Base-by-base conservation (phyloP, 1,284 basidiomycete species). In the Polyporus tsugae region DNA sequence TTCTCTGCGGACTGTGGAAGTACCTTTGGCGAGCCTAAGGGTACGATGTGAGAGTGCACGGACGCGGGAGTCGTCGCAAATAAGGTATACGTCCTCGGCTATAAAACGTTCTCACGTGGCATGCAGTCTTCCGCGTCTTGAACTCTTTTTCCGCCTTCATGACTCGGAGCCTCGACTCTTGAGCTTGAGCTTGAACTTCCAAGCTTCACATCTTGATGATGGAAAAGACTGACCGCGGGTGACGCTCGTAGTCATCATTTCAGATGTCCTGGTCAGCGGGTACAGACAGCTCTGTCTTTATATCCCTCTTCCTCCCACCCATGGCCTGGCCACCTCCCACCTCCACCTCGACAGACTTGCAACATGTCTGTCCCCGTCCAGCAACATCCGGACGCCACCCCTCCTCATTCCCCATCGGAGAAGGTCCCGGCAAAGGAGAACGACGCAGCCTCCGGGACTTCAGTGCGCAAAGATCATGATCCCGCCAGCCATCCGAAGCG, bases 181-280 rank as follows among this genome's bases (percentile, higher is more conserved):
- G n/a, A n/a, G n/a, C n/a, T n/a, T n/a, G n/a, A n/a, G n/a, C n/a
- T n/a, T n/a, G n/a, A n/a, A n/a, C n/a, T n/a, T n/a, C n/a, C n/a
- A n/a, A n/a, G n/a, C n/a, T n/a, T n/a, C n/a, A n/a, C n/a, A n/a
- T 22, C 22, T 42, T 42, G 15, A 49, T 25, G 22, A 25, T 11
- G 46, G 7, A 49, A 49, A 49, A 49, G 46, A 25, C 41, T 22
- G 44, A 10, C 4, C 10, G n/a, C n/a, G 44, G n/a, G 44, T n/a
- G 46, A 49, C 46, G 46, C 46, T 22, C 46, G 25, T 49, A 49
- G 46, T 49, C 46, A 49, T 49, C 46, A 49, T 49, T 49, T 25
- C 22, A 49, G 46, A 9, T n/a, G n/a, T n/a, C 19, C 44, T n/a
- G 44, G 29, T 29, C 29, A 29, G 29, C 29, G 29, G 1, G 29